phyloP scores from a whole-genome alignment of 1,284 basidiomycete genomes.

The Microstroma glucosiphilum region DNA sequence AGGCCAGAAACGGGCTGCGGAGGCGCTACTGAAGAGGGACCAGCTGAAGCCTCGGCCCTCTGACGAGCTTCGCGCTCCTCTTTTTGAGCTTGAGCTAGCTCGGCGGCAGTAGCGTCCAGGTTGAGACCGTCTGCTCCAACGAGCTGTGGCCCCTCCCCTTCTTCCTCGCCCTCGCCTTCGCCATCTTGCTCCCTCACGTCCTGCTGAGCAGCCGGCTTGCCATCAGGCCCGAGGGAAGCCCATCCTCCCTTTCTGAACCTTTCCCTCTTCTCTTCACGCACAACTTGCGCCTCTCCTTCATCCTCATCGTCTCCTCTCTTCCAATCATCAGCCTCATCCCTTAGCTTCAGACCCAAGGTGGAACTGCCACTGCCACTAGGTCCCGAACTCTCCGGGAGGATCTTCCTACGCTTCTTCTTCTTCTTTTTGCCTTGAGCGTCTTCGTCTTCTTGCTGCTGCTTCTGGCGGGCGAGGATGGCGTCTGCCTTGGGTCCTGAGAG shows the following conservation, averaged over 20 bases:
- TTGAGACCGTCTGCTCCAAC: slow-evolving; percentile 8
- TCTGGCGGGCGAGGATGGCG: slow-evolving; percentile 68
- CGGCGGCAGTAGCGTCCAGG: slow-evolving; percentile 5
- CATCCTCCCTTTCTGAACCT: slow-evolving; percentile 21
- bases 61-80: slow-evolving; percentile 19
- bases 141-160: slow-evolving; percentile 13
- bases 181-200: not conserved
- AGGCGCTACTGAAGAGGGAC: not conserved
- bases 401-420: slow-evolving; percentile 67
- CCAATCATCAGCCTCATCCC: slow-evolving; percentile 35
- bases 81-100: slow-evolving; percentile 1
- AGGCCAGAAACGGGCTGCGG: not conserved
- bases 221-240: slow-evolving; percentile 6
- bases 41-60: slow-evolving; percentile 6
- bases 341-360: slow-evolving; percentile 25
- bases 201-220: slow-evolving; percentile 4
- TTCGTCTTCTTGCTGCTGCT: not conserved
- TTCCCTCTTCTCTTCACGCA: slow-evolving; percentile 1
- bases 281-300: slow-evolving; percentile 22
- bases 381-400: slow-evolving; percentile 37
- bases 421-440: slow-evolving; percentile 58
- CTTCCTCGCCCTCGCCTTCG: not conserved
- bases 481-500: slow-evolving; percentile 97
- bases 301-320: slow-evolving; percentile 25
- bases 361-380: not conserved